Percentiles rank a stretch among this genome's conserved stretches.
phyloP scores from a whole-genome alignment of 345 rosid genomes.

The Eucalyptus regnans region DNA sequence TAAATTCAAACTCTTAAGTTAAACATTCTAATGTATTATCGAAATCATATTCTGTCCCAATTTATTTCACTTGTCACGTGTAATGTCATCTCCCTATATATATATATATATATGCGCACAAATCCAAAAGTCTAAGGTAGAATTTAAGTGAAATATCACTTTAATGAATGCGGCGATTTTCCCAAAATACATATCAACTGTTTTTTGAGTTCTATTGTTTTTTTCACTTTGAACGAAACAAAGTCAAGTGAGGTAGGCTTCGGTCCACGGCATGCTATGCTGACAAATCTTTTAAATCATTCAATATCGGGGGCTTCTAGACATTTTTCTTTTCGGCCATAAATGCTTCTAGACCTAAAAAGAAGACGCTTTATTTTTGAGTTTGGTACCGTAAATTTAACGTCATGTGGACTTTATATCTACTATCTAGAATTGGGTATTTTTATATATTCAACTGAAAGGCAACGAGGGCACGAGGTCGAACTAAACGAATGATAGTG shows the following conservation, averaged over 20 bases:
- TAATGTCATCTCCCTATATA: neutral
- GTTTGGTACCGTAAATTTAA: neutral
- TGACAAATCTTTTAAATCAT: neutral
- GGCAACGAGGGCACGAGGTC: neutral
- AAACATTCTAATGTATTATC: neutral
- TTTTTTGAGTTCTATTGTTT: too few relatives aligned
- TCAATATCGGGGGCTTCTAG: neutral
- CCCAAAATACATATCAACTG: neutral
- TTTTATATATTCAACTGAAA: neutral
- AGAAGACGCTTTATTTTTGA: neutral
- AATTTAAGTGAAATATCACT: neutral
- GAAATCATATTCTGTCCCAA: neutral
- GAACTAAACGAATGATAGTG: neutral
- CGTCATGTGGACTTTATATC: neutral
- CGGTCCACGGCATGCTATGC: neutral
- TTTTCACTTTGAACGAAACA: neutral
- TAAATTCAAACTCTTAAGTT: neutral
- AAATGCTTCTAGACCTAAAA: neutral
- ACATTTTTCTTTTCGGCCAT: neutral
- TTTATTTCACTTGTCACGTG: neutral
- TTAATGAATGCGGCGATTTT: neutral
- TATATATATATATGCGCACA: too few relatives aligned
- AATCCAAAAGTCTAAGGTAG: neutral
- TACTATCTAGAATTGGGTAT: neutral
- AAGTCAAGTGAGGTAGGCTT: neutral